Percentiles rank a stretch among this genome's conserved stretches.
Conservation (phyloP, 257 asterid genomes). For the Petrea volubilis region DNA sequence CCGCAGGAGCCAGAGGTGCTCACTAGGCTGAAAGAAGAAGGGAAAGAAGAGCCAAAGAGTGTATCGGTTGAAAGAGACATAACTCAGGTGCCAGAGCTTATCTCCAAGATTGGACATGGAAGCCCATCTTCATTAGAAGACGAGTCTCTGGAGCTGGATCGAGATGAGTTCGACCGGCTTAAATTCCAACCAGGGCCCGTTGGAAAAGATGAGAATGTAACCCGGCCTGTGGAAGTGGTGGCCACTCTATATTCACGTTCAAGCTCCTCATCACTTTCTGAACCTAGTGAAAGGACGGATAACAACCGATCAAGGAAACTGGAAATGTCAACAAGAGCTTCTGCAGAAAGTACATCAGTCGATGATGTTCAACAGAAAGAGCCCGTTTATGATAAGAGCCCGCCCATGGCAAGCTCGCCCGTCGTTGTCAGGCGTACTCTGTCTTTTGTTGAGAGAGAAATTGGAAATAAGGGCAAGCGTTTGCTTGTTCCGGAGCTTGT, state of each 20-base stretch:
- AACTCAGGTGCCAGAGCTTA: constrained; percentile 31
- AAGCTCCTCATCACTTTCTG: constrained; percentile 58
- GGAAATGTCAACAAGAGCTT: constrained; percentile 26
- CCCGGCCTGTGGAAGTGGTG: constrained; percentile 8
- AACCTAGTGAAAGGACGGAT: constrained; percentile 37
- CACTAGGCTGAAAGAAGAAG: constrained; percentile 16
- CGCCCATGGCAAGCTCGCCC: constrained; percentile 27
- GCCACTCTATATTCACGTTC: constrained; percentile 27
- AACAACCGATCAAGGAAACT: constrained; percentile 26
- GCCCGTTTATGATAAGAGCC: constrained; percentile 83
- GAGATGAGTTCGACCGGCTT: constrained; percentile 24
- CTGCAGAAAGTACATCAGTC: constrained; percentile 24
- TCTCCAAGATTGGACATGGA: constrained; percentile 60
- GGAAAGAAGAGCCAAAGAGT: constrained; percentile 15
- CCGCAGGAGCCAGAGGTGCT: constrained; percentile 16
- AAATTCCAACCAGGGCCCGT: constrained; percentile 6
- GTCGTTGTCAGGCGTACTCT: constrained; percentile 33
- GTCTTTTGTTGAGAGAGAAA: constrained; percentile 38
- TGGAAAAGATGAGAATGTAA: constrained; percentile 3
- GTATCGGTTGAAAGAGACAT: constrained; percentile 1
- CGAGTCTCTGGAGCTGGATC: constrained; percentile 32
- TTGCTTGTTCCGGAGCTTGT: no score
- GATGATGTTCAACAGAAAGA: constrained; percentile 44
- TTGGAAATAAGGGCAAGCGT: constrained; percentile 26
- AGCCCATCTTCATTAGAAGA: constrained; percentile 63